phyloP scores from a whole-genome alignment of 2,329 filamentous ascomycete genomes.

The Epicoccum nigrum region DNA sequence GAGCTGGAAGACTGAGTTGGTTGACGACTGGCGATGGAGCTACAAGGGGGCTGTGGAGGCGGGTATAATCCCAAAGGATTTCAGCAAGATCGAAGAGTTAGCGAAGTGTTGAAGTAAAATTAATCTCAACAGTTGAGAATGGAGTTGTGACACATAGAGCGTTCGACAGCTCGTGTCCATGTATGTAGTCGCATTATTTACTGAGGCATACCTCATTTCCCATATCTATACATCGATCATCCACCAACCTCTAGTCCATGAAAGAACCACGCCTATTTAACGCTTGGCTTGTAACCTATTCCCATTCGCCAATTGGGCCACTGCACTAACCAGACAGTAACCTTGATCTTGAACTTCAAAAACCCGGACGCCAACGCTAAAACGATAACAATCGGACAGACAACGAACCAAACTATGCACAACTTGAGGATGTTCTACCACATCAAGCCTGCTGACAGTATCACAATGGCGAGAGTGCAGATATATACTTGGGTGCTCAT shows the following conservation, averaged over 20 bases:
- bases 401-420: background rate
- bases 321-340: background rate
- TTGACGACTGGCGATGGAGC: conserved; percentile 57
- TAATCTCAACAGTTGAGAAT: too few species aligned
- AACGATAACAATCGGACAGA: conserved; percentile 1
- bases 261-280: background rate
- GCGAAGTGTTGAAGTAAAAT: background rate
- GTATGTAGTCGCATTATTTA: conserved; percentile 8
- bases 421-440: conserved; percentile 1
- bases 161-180: too few species aligned
- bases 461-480: background rate
- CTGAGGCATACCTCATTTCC: background rate
- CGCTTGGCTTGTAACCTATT: background rate
- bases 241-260: conserved; percentile 1
- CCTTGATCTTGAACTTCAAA: conserved; percentile 11
- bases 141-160: background rate
- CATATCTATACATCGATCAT: conserved; percentile 4
- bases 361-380: conserved; percentile 14
- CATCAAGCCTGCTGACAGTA: background rate
- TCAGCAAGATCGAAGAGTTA: background rate
- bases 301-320: background rate
- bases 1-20: conserved; percentile 62
- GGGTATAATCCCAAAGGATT: conserved; percentile 6
- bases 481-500: background rate
- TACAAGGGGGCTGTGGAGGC: conserved; percentile 43